Evolutionary conservation across 192 early-diverging fungal species (phyloP).

Genomic region (Funneliformis mosseae): DNA sequence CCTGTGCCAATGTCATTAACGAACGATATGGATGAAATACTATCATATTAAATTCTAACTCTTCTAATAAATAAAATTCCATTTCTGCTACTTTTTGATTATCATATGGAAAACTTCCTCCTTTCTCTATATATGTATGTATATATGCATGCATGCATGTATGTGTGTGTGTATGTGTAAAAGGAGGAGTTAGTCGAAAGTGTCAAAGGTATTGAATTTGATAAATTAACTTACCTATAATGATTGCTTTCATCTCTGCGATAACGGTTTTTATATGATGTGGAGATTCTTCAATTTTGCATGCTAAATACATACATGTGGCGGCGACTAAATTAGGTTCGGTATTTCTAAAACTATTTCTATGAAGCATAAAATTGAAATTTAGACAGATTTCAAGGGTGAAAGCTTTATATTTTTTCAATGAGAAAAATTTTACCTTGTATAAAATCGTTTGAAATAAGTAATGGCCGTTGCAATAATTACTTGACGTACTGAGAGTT

Average conservation of each 20-base stretch:
- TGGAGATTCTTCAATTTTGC: constrained; percentile 86
- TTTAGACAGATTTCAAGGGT: neutral
- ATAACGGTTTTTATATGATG: constrained; percentile 62
- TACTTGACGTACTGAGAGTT: constrained; percentile 74
- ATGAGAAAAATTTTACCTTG: constrained; percentile 59
- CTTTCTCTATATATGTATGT: constrained; percentile 29
- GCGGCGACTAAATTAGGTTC: constrained; percentile 79
- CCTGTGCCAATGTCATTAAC: constrained; percentile 59
- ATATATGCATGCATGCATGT: neutral
- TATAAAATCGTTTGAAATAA: constrained; percentile 91
- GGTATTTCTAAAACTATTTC: constrained; percentile 70
- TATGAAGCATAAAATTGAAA: constrained; percentile 36
- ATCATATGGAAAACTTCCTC: constrained; percentile 68
- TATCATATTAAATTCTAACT: constrained; percentile 87
- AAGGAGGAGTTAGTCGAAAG: neutral
- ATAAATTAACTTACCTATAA: neutral
- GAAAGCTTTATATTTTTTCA: neutral
- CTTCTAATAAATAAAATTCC: constrained; percentile 91
- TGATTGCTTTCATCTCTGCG: constrained; percentile 50
- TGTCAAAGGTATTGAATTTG: neutral
- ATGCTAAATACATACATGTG: constrained; percentile 86
- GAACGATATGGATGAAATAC: constrained; percentile 88
- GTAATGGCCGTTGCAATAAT: constrained; percentile 82
- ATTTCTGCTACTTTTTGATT: constrained; percentile 82
- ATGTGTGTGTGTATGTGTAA: neutral